Percentiles rank a stretch among this genome's conserved stretches.
Evolutionary conservation across 2,329 filamentous ascomycete species (phyloP).

Genomic region (Emergomyces africanus): DNA sequence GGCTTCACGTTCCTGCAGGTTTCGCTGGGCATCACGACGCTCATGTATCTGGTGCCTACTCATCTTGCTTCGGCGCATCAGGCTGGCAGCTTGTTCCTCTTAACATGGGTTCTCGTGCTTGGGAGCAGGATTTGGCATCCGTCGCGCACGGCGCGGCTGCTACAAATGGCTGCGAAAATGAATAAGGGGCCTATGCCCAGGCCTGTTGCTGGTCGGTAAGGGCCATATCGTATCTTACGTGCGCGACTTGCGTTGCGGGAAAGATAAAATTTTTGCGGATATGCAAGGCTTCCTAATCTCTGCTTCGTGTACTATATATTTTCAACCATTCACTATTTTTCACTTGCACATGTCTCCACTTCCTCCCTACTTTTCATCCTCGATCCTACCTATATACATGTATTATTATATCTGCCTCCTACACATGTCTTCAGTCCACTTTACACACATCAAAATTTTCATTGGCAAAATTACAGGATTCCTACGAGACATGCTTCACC

Average conservation of each 20-base stretch:
- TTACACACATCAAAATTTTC: not conserved
- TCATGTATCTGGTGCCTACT: conserved; percentile 88
- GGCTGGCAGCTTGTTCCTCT: conserved; percentile 70
- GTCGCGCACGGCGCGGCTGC: conserved; percentile 46
- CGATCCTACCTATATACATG: not conserved
- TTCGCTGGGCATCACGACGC: conserved; percentile 71
- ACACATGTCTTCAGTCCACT: not conserved
- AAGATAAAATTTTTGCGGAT: not conserved
- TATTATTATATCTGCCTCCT: conserved; percentile 10
- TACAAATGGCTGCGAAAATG: conserved; percentile 36
- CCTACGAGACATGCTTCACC: too few species aligned
- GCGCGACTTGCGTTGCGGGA: too few species aligned
- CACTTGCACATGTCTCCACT: conserved; percentile 6
- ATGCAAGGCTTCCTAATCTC: not conserved
- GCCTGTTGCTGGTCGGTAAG: not conserved
- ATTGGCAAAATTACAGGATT: not conserved
- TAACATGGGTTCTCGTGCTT: conserved; percentile 70
- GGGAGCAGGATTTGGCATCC: conserved; percentile 68
- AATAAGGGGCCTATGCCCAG: conserved; percentile 9
- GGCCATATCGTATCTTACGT: not conserved
- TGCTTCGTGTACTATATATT: conserved; percentile 12
- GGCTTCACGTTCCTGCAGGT: conserved; percentile 76
- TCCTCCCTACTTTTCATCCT: not conserved
- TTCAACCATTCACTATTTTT: conserved; percentile 11
- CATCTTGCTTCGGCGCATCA: conserved; percentile 84